Base-by-base conservation (phyloP, 2,329 filamentous ascomycete species). In the Tetracladium maxilliforme region DNA sequence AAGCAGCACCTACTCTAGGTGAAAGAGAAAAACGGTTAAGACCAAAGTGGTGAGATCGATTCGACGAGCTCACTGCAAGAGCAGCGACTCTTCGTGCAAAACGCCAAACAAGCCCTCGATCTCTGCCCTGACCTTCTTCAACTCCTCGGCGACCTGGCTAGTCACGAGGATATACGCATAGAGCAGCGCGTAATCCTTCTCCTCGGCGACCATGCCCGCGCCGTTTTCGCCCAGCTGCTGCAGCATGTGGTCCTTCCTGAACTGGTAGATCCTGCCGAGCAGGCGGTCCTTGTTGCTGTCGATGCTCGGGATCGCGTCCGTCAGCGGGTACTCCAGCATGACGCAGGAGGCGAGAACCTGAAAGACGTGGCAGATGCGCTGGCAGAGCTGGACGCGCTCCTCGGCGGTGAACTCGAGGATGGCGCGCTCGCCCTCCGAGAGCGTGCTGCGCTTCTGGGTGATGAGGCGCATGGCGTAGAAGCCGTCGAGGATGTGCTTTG, bases 391-490 rank as follows among this genome's bases (percentile, higher is more conserved):
- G 7, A 66, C 69, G 26, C 90, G 70, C 50, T 98, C 87, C 7
- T 69, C 58, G 5, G 70, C 64, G 2, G 90, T 95, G 45, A 80
- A 84, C 33, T 69, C 64, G 19, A 98, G 56, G 19, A 95, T 64
- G 7, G 77, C 74, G 28, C 76, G 71, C 52, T 95, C 87, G 4
- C 87, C 86, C 14, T 76, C 68, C 4, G 74, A 83, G 2, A 82
- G 67, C 19, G 67, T 66, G 8, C 75, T 58, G 30, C 87, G 80
- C 41, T 86, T 87, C 42, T 79, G 65, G 19, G 92, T 84, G 33
- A 94, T 75, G 8, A 94, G 70, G 34, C 87, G 92, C 82, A 98
- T 93, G 25, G 86, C 83, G 43, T 95, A 86, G 48, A 98, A 94
- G 19, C 82, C 77, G 49, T 94, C 86, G 5, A 95, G 70, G 51